These are phyloP conservation scores for Fomitopsis palustris DNA, from an alignment of 1,284 basidiomycete genomes.

Conservation along the genomic window DNA sequence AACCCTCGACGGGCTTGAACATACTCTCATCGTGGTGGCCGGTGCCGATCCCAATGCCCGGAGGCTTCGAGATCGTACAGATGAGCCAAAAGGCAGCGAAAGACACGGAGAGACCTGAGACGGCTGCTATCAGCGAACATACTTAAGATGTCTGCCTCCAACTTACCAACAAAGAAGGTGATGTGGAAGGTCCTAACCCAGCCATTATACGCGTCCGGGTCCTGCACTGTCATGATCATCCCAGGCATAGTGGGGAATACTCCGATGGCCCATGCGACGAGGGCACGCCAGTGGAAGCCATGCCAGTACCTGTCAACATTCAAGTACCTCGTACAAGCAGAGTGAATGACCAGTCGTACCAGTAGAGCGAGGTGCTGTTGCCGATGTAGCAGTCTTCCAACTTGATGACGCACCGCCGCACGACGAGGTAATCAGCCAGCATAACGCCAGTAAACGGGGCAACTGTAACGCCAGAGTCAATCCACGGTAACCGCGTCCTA, in stretches of 20 bases:
- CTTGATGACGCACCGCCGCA: slow-evolving; percentile 3
- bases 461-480: background rate
- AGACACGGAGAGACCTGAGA: background rate
- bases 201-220: background rate
- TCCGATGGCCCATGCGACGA: slow-evolving; percentile 3
- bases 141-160: too few species aligned
- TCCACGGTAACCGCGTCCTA: background rate
- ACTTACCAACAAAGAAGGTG: slow-evolving; percentile 6
- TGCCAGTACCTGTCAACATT: slow-evolving; percentile 3
- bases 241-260: slow-evolving; percentile 7
- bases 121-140: background rate
- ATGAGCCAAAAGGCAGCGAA: slow-evolving; percentile 7
- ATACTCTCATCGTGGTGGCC: slow-evolving; percentile 4
- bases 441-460: slow-evolving; percentile 7
- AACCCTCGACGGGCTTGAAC: background rate
- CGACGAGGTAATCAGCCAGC: slow-evolving; percentile 7
- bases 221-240: slow-evolving; percentile 5
- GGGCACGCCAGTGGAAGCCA: slow-evolving; percentile 8
- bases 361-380: slow-evolving; percentile 1
- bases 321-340: too few species aligned
- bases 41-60: background rate
- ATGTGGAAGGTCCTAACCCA: slow-evolving; percentile 8
- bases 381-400: slow-evolving; percentile 7
- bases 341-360: too few species aligned
- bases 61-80: slow-evolving; percentile 3